These are phyloP conservation scores for Cymodocea nodosa DNA, from an alignment of 116 monocot species.

Conservation along the genomic window DNA sequence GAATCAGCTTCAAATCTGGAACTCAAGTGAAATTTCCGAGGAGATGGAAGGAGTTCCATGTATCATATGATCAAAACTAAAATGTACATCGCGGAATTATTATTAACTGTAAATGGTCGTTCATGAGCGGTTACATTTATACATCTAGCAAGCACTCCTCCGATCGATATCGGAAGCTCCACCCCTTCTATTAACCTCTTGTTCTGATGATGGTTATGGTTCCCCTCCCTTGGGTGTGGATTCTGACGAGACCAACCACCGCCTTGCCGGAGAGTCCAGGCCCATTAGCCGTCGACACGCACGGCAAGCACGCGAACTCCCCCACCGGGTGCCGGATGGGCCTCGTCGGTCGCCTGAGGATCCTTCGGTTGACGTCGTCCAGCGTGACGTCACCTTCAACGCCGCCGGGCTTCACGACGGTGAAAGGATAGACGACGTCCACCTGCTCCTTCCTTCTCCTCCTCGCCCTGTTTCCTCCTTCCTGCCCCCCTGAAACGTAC, in stretches of 20 bases:
- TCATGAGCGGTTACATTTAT: too few relatives aligned
- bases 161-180: too few relatives aligned
- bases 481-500: not conserved
- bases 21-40: too few relatives aligned
- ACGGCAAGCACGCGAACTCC: slow-evolving; percentile 50
- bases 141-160: too few relatives aligned
- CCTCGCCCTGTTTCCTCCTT: not conserved
- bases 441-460: slow-evolving; percentile 15
- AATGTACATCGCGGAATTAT: too few relatives aligned
- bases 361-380: slow-evolving; percentile 60
- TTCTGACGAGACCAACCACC: slow-evolving; percentile 68
- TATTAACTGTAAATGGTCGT: too few relatives aligned
- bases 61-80: too few relatives aligned
- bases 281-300: slow-evolving; percentile 17
- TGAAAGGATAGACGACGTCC: slow-evolving; percentile 46
- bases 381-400: slow-evolving; percentile 59
- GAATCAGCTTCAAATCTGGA: not conserved
- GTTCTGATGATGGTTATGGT: slow-evolving; percentile 88
- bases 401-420: slow-evolving; percentile 63
- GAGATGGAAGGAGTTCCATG: too few relatives aligned
- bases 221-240: slow-evolving; percentile 79
- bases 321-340: slow-evolving; percentile 86
- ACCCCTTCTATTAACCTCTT: slow-evolving; percentile 72
- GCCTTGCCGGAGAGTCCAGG: slow-evolving; percentile 79
- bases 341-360: slow-evolving; percentile 58